phyloP scores from a whole-genome alignment of 1,139 yeast species.

The Geotrichum aggregatum region DNA sequence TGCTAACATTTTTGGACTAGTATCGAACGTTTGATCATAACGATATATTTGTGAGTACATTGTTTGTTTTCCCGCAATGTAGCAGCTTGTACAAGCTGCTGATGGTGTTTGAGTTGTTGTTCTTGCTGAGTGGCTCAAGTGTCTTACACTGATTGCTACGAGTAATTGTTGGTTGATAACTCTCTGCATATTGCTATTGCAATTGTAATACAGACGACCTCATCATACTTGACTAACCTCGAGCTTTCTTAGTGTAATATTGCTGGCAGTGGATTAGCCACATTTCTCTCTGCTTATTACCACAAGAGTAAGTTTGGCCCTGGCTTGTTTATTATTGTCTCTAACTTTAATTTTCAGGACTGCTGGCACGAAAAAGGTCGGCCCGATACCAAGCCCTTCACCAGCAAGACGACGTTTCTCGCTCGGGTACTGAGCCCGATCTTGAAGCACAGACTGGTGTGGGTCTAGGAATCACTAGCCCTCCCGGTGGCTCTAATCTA shows the following conservation, averaged over 20 bases:
- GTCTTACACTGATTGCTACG: no score
- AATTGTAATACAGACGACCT: slow-evolving; percentile 14
- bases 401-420: slow-evolving; percentile 15
- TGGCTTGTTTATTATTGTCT: not conserved
- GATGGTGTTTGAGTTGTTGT: no score
- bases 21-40: slow-evolving; percentile 38
- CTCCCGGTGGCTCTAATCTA: not conserved
- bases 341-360: slow-evolving; percentile 18
- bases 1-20: slow-evolving; percentile 12
- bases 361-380: slow-evolving; percentile 20
- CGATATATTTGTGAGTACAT: slow-evolving; percentile 39
- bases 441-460: slow-evolving; percentile 12
- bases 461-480: not conserved
- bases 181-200: no score
- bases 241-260: slow-evolving; percentile 33
- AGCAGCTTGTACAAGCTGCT: no score
- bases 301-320: slow-evolving; percentile 40
- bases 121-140: no score
- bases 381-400: slow-evolving; percentile 22
- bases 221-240: slow-evolving; percentile 5
- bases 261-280: slow-evolving; percentile 37
- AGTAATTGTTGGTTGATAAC: no score
- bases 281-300: slow-evolving; percentile 36
- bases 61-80: no score
- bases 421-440: slow-evolving; percentile 10